Evolutionary conservation across 2,329 filamentous ascomycete genomes (phyloP), one percentile per base, ranked within the genome.

Genomic region (Penicillium corylophilum): DNA sequence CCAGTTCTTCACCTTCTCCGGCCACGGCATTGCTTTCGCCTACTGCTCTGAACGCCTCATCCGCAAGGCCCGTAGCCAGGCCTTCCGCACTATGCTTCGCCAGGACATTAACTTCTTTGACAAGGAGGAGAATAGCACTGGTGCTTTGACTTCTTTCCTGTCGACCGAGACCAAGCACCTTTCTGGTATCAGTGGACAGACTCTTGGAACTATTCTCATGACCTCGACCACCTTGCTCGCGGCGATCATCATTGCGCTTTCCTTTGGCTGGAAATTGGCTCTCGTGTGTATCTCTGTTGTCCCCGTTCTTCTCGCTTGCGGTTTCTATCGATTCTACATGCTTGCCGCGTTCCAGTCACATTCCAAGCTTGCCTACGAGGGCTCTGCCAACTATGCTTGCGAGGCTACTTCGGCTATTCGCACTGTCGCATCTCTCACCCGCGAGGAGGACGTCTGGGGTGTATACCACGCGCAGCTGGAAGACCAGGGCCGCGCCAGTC

Each of bases 101-200:
- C 93, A 97, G 72, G 94, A 97, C 57, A 92, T 97, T 52, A 78
- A 85, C 24, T 97, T 92, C 71, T 99, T 96, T 63, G 94, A 97
- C 70, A 81, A 80, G 40, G 89, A 95, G 57, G 88, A 94, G 70
- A 95, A 97, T 69, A 91, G 88, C 6, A 86, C 90, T 6, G 94
- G 94, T 59, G 88, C 91, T 1, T 77, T 99, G 62, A 96, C 91
- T 0, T 90, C 88, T 0, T 94, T 95, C 74, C 77, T 96, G 12
- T 92, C 89, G 2, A 95, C 90, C 0, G 89, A 96, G 72, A 92
- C 92, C 0, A 96, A 90, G 0, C 87, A 95, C 65, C 80, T 96
- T 26, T 88, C 91, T 15, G 92, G 94, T 13, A 83, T 97, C 42
- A 92, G 89, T 59, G 94, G 93, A 42, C 85, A 86, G 24, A 96